phyloP scores from a whole-genome alignment of 1,284 basidiomycete genomes.

The Mycena sp. region DNA sequence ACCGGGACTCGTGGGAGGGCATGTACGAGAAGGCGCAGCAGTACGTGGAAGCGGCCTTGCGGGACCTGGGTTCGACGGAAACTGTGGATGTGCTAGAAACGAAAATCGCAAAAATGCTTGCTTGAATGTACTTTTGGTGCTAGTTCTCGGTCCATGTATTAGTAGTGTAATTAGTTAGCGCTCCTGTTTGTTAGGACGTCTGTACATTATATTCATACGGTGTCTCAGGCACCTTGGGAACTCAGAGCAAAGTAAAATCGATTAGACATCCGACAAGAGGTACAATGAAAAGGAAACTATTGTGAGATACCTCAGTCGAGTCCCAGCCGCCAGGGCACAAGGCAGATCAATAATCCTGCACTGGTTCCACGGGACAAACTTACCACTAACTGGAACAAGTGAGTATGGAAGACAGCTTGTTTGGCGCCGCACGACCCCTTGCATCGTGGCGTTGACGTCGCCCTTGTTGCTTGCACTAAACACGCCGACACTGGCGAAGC shows the following conservation, averaged over 20 bases:
- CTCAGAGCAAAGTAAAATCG: too few species aligned
- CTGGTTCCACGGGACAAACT: too few species aligned
- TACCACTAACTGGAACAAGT: conserved; percentile 35
- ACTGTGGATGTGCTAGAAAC: background rate
- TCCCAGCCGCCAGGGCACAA: background rate
- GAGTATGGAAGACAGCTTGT: conserved; percentile 37
- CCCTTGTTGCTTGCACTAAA: conserved; percentile 45
- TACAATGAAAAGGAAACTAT: background rate
- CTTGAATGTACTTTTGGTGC: too few species aligned
- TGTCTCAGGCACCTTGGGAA: too few species aligned
- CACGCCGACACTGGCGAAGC: conserved; percentile 48
- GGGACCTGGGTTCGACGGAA: background rate
- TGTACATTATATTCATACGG: background rate
- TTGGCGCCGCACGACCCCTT: conserved; percentile 43
- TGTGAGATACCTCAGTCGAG: background rate
- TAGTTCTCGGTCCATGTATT: too few species aligned
- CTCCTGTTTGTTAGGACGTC: too few species aligned
- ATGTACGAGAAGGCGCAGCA: conserved; percentile 18
- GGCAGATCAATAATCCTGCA: too few species aligned
- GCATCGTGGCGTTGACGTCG: conserved; percentile 42
- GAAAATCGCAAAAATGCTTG: background rate
- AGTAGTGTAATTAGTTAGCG: too few species aligned
- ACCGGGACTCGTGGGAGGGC: conserved; percentile 18
- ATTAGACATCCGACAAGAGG: too few species aligned
- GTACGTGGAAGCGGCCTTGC: conserved; percentile 8